Percentiles rank a stretch among this genome's conserved stretches.
phyloP scores from a whole-genome alignment of 805 yeast genomes.

The Nakazawaea populi region DNA sequence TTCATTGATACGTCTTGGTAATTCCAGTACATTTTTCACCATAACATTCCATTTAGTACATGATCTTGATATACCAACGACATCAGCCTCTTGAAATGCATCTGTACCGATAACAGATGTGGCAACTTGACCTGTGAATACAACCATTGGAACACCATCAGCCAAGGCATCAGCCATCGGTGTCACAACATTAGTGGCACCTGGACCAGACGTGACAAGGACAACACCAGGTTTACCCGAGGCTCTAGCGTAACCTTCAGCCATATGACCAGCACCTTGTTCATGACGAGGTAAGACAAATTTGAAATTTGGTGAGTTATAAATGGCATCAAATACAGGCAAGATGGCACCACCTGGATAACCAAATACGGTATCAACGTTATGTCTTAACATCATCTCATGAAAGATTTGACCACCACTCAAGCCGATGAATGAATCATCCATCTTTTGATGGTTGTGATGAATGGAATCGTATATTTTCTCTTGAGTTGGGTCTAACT shows the following conservation, averaged over 20 bases:
- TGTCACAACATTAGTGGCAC: constrained; percentile 97
- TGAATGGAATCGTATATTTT: constrained; percentile 15
- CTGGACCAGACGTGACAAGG: constrained; percentile 98
- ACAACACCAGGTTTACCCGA: constrained; percentile 96
- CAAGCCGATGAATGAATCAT: constrained; percentile 86
- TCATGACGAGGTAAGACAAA: constrained; percentile 95
- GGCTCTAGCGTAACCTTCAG: constrained; percentile 97
- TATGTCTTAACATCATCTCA: constrained; percentile 96
- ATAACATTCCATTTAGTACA: constrained; percentile 99
- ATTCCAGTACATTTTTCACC: constrained; percentile 92
- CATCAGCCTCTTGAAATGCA: constrained; percentile 99
- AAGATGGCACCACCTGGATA: constrained; percentile 99
- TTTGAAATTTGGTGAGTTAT: constrained; percentile 81
- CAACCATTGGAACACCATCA: constrained; percentile 96
- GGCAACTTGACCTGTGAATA: constrained; percentile 95
- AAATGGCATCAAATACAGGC: constrained; percentile 96
- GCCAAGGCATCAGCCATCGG: constrained; percentile 97
- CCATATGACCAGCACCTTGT: constrained; percentile 99
- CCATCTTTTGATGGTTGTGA: constrained; percentile 36
- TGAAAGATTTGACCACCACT: constrained; percentile 99
- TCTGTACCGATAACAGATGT: constrained; percentile 96
- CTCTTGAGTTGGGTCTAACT: constrained; percentile 14
- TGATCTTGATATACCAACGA: constrained; percentile 91
- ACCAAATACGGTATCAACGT: constrained; percentile 94
- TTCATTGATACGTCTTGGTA: constrained; percentile 93